Evolutionary conservation across 371 early-diverging fungal species (phyloP), one percentile per base, ranked within the genome.

Genomic region (Haplosporangium sp.): DNA sequence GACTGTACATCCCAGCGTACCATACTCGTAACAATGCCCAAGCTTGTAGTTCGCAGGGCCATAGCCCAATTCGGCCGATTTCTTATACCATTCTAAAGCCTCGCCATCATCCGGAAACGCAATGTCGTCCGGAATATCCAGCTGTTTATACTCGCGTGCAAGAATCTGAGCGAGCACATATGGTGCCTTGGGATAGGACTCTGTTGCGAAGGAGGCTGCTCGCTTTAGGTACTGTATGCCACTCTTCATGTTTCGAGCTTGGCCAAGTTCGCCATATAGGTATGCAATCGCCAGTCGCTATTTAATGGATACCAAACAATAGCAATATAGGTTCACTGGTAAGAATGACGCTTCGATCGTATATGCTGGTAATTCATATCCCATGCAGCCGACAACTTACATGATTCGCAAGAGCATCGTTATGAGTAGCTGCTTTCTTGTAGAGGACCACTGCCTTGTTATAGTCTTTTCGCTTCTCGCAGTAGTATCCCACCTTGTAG

Each of bases 21-120:
- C 89, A 62, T 86, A 88, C 71, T 95, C 95, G 69, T 93, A 94
- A 62, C 94, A 94, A 67, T 88, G 90, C 8, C 95, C 97, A 8
- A 95, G 75, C 55, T 91, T 91, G 59, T 87, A 90, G 14, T 87
- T 82, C 18, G 93, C 94, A 6, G 91, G 86, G 2, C 89, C 85
- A 67, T 92, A 85, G 6, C 86, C 86, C 10, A 87, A 59, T 18
- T 81, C 82, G 7, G 90, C 87, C 6, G 89, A 87, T 52, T 85
- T 80, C 54, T 67, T 47, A 53, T 81, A 81, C 64, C 71, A 85
- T 18, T 83, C 73, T 21, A 73, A 54, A 0, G 86, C 84, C 61
- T 76, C 77, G 21, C 65, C 60, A 16, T 81, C 72, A 59, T 82
- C 80, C 0, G 74, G 73, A 20, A 73, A 67, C 6, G 73, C 80